Evolutionary conservation across 208 protist species (phyloP), one percentile per base, ranked within the genome.

Genomic region (Willaertia magna): DNA sequence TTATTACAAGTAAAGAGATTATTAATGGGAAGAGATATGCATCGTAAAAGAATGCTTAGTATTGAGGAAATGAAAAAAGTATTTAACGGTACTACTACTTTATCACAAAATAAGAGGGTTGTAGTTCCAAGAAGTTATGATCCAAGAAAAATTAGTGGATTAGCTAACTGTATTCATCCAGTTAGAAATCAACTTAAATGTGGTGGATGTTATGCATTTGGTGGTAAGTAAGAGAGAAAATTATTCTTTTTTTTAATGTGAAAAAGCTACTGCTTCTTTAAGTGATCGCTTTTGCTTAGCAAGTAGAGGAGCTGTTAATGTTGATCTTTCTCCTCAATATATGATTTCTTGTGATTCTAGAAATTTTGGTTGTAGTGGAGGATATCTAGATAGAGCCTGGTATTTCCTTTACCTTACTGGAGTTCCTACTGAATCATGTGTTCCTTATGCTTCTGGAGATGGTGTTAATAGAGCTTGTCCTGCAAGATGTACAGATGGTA

Each of bases 201-300:
- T 49, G 47, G 47, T 49, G 4, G 7, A 4, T 49, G 47, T 49
- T 49, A 12, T 4, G 47, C 47, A 16, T 49, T n/a, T n/a, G n/a
- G n/a, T n/a, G n/a, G n/a, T n/a, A n/a, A n/a, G 47, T 49, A 49
- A 49, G 47, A 16, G 4, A 16, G 47, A 49, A 16, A 16, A 16
- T 49, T 49, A 4, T 16, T 49, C 4, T 49, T 49, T 49, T 4
- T 16, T 16, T 49, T 12, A 49, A 49, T 49, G 12, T 49, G 4
- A 4, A 49, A 4, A 49, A 16, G 4, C 47, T 49, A 49, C 47
- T 16, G 4, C 4, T 4, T 49, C 12, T 49, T 4, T 49, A 49
- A 49, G 47, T 34, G 94, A 96, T 89, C 91, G 95, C 84, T 93
- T 94, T 86, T 97, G 95, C 90, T 95, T 94, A 46, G 67, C 91